Evolutionary conservation across 805 yeast species (phyloP), one percentile per base, ranked within the genome.

Genomic region (Blastobotrys attinorum): DNA sequence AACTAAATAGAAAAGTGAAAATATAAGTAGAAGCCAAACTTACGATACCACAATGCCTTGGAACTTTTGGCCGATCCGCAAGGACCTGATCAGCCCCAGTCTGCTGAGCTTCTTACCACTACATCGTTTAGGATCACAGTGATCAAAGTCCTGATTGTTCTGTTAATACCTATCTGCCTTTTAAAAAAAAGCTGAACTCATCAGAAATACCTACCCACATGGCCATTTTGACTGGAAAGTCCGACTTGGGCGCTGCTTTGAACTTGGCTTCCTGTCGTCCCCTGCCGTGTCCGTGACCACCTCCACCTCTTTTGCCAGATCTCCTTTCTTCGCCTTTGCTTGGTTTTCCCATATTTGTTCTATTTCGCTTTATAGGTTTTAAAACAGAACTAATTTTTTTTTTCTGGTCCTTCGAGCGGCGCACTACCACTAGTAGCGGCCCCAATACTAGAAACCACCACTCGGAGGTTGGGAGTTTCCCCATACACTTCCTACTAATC

Each of bases 71-170:
- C 98, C 98, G n/a, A 92, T 77, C 47, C 94, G 68, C 48, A 92
- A 60, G 43, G 77, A 76, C 48, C 78, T 77, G 40, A 92, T 89
- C 17, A 87, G 64, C 0, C 97, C 97, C 17, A 90, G 63, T 44
- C 97, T 71, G 57, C 87, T 96, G 23, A 92, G 70, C 60, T 88
- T 89, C 67, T 92, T 92, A 16, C 98, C 98, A 52, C 94, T 82
- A 61, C 98, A 92, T 59, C 97, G 73, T 59, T 92, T 92, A 1
- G 98, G 98, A 64, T 92, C 98, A 67, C 98, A 92, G 60, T 92
- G 98, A 52, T 89, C 96, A 59, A 92, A 92, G 62, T 92, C 98
- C 96, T 61, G 17, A 10, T 31, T 16, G 16, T 7, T 16, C 15
- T 22, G 31, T 37, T 18, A 31, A 10, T 39, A 41, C 22, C 32